These are phyloP conservation scores for Schizothecium vesticola DNA, from an alignment of 495 filamentous ascomycete species.

Conservation along the genomic window DNA sequence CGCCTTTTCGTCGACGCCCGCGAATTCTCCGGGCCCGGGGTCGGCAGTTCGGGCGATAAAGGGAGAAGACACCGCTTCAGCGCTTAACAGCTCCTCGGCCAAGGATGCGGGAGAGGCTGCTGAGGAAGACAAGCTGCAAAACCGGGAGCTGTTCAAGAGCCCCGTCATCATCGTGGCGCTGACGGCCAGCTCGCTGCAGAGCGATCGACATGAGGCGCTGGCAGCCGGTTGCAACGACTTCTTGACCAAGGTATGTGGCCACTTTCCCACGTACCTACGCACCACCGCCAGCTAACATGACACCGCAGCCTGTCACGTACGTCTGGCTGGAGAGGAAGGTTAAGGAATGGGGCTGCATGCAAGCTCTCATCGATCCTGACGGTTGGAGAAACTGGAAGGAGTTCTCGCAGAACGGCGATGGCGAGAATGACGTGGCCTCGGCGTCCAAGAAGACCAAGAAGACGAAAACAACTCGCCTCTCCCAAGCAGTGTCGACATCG, in stretches of 20 bases:
- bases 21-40: constrained; percentile 2
- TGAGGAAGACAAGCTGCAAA: constrained; percentile 65
- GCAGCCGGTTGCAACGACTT: constrained; percentile 98
- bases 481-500: constrained; percentile 14
- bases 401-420: constrained; percentile 44
- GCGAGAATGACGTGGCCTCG: constrained; percentile 21
- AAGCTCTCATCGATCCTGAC: constrained; percentile 96
- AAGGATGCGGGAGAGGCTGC: constrained; percentile 23
- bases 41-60: background rate
- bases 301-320: constrained; percentile 79
- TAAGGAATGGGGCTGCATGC: constrained; percentile 99
- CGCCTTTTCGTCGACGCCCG: constrained; percentile 55
- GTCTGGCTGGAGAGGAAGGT: constrained; percentile 97
- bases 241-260: constrained; percentile 78
- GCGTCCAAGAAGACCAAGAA: constrained; percentile 23
- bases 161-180: constrained; percentile 97
- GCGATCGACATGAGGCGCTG: constrained; percentile 88
- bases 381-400: constrained; percentile 98
- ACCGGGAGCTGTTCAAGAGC: constrained; percentile 76
- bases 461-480: constrained; percentile 36
- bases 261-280: constrained; percentile 10
- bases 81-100: background rate
- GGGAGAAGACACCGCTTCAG: background rate
- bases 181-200: constrained; percentile 88
- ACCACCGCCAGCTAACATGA: background rate